Base-by-base conservation (phyloP, 2,329 filamentous ascomycete species). In the Clathrospora elynae region DNA sequence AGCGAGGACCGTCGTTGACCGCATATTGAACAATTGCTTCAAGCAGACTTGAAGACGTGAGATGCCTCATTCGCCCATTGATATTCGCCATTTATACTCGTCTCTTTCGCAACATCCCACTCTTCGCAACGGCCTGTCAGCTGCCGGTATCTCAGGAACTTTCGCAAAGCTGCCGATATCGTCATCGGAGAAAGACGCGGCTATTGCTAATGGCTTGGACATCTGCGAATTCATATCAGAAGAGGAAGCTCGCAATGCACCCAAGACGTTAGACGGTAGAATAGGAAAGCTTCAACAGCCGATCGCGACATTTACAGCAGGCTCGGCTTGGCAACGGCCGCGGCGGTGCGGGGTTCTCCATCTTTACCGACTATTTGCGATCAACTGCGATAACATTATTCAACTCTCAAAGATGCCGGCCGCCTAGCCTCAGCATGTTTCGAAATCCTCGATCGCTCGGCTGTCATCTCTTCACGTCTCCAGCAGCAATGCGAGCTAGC, bases 221-320 rank as follows among this genome's bases (percentile, higher is more conserved):
- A 17, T 11, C 11, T 33, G 47, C 40, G 42, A 24, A 56, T 48
- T 46, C 40, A 18, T 9, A 32, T 56, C 51, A 22, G 24, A 58
- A 46, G 3, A 24, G 53, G 53, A 54, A 58, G 55, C 55, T 58
- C 41, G 38, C 37, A 51, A 25, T 47, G 49, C 25, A 29, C 49
- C 49, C 49, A 51, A 51, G 49, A 30, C 49, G 46, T 46, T 40
- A 51, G 35, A 40, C 24, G 28, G 14, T n/a, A 28, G 41, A 33
- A 17, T 28, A 36, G 23, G 35, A 36, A 34, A 35, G 23, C 13
- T 35, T 36, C 33, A 29, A 20, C 32, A 32, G 28, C 23, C 26
- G 29, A 35, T 35, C 38, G 31, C 14, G 28, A 35, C 32, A 10
- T 26, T 30, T 43, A 14, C 34, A 30, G 36, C 31, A 41, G 14